phyloP scores from a whole-genome alignment of 352 stramenopile species.

The Phytophthora citrophthora region DNA sequence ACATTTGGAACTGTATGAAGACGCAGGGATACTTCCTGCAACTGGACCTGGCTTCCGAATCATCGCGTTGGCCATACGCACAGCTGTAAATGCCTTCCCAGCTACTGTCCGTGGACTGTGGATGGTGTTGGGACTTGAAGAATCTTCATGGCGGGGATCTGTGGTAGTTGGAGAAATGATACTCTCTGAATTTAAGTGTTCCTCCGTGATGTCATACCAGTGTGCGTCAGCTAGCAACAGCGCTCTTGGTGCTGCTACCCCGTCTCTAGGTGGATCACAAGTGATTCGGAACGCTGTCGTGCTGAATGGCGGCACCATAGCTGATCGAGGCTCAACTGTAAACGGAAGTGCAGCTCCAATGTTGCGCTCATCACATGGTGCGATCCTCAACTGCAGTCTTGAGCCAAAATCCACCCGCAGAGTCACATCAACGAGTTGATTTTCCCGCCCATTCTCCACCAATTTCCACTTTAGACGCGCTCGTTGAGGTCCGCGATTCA shows the following conservation, averaged over 20 bases:
- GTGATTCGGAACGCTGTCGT: slow-evolving; percentile 58
- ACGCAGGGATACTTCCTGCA: slow-evolving; percentile 14
- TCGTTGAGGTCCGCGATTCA: slow-evolving; percentile 69
- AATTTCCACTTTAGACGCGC: slow-evolving; percentile 70
- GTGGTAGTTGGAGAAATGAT: slow-evolving; percentile 11
- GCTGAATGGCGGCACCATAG: slow-evolving; percentile 33
- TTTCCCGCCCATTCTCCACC: slow-evolving; percentile 48
- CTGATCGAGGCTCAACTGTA: slow-evolving; percentile 41
- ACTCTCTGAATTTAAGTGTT: not conserved
- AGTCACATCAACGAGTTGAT: slow-evolving; percentile 62
- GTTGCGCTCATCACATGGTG: slow-evolving; percentile 36
- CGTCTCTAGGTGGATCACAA: slow-evolving; percentile 37
- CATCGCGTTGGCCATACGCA: slow-evolving; percentile 70
- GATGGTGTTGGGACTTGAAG: not conserved
- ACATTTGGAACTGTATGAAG: slow-evolving; percentile 49
- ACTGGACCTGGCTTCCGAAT: slow-evolving; percentile 23
- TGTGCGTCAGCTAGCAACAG: slow-evolving; percentile 71
- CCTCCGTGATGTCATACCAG: slow-evolving; percentile 53
- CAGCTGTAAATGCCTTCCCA: slow-evolving; percentile 75
- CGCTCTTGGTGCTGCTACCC: slow-evolving; percentile 30
- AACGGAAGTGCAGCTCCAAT: slow-evolving; percentile 44
- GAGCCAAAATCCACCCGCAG: slow-evolving; percentile 61
- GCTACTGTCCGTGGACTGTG: slow-evolving; percentile 28
- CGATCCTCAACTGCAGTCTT: slow-evolving; percentile 53
- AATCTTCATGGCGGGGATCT: slow-evolving; percentile 22